Conservation (phyloP, 1,284 basidiomycete genomes). For the Testicularia cyperi region DNA sequence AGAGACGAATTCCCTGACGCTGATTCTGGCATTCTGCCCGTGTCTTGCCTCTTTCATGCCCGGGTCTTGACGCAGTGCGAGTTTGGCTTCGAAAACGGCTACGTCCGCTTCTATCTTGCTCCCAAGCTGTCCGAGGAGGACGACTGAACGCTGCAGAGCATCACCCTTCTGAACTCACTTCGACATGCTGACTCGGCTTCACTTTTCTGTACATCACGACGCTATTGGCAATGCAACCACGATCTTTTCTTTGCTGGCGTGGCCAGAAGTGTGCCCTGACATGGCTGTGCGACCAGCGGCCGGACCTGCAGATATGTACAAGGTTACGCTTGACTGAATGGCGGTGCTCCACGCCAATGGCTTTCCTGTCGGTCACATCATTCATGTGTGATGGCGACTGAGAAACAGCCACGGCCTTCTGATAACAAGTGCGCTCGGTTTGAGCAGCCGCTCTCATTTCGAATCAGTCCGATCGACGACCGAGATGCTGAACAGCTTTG, state of each 20-base stretch:
- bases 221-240: no score
- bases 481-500: constrained; percentile 16
- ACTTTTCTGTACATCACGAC: constrained; percentile 1
- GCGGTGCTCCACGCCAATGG: no score
- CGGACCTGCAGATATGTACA: no score
- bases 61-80: constrained; percentile 67
- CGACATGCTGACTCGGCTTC: not conserved
- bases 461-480: no score
- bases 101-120: constrained; percentile 58
- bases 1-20: no score
- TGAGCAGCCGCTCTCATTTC: not conserved
- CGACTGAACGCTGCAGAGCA: constrained; percentile 13
- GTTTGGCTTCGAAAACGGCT: constrained; percentile 79
- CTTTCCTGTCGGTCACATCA: not conserved
- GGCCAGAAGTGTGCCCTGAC: no score
- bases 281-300: no score
- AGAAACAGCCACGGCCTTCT: no score
- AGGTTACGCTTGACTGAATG: not conserved
- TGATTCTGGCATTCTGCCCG: no score
- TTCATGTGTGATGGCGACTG: no score
- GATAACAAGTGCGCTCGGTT: not conserved
- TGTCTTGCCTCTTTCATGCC: constrained; percentile 9
- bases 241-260: not conserved
- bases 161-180: not conserved
- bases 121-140: constrained; percentile 57